Base-by-base conservation (phyloP, 2,329 filamentous ascomycete genomes). In the Pyricularia sp. region DNA sequence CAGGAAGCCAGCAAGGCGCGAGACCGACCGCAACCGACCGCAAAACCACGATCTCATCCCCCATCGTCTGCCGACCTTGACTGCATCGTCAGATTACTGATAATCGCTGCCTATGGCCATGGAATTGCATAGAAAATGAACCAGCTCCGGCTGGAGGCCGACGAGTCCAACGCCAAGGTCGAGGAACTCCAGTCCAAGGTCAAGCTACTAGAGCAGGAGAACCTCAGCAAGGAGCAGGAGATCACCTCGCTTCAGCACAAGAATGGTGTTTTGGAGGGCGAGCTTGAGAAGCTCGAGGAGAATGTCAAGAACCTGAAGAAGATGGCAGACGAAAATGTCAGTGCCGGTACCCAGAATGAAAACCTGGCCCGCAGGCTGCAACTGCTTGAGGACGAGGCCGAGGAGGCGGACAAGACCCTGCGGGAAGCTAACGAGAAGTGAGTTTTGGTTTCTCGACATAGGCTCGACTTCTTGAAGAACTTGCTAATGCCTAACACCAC, bases 341-440 rank as follows among this genome's bases (percentile, higher is more conserved):
- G 92, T 84, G 88, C 93, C 79, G 91, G 92, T 78, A 92, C 90
- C 78, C 92, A 97, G 82, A 95, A 94, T 81, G 95, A 99, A 84
- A 88, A 90, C 76, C 86, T 99, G 74, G 91, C 93, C 84, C 88
- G 95, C 82, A 92, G 93, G 84, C 86, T 98, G 79, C 93, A 97
- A 85, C 86, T 99, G 74, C 90, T 99, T 75, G 95, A 99, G 85
- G 94, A 98, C 83, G 95, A 99, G 85, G 93, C 93, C 75, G 95
- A 99, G 84, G 89, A 94, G 80, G 93, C 93, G 75, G 95, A 98
- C 83, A 95, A 94, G 90, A 96, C 92, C 73, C 86, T 98, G 79
- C 91, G 94, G 79, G 95, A 98, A 85, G 91, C 93, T 78, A 98
- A 97, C 83, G 95, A 99, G 84, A 98, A 97, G 95, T 99, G 90